Percentiles rank a stretch among this genome's conserved stretches.
Conservation (phyloP, 768 basidiomycete species). For the Russula compacta region DNA sequence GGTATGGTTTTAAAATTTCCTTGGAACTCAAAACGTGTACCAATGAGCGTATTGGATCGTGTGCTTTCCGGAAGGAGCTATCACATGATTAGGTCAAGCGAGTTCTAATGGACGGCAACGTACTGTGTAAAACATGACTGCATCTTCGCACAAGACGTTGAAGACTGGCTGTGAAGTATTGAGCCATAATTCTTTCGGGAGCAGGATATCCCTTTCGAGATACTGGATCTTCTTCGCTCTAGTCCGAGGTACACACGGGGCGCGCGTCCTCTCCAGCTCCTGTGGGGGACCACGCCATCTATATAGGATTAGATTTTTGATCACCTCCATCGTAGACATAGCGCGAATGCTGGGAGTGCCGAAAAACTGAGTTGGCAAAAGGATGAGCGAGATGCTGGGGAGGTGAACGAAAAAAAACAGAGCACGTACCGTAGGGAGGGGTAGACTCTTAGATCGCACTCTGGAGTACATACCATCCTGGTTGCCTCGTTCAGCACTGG, state of each 20-base stretch:
- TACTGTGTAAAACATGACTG: conserved; percentile 7
- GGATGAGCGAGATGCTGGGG: not conserved
- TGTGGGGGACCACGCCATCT: not conserved
- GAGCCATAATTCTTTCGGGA: not conserved
- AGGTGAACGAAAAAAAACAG: not conserved
- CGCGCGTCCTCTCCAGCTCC: not conserved
- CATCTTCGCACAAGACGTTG: conserved; percentile 4
- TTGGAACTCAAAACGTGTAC: conserved; percentile 3
- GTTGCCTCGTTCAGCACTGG: not conserved
- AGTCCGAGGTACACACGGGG: not conserved
- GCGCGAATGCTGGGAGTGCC: not conserved
- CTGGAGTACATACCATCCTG: not conserved
- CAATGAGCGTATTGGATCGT: conserved; percentile 2
- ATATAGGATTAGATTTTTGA: not conserved
- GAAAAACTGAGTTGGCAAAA: not conserved
- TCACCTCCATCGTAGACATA: not conserved
- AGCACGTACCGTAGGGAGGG: not conserved
- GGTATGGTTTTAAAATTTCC: not conserved
- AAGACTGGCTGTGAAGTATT: not conserved
- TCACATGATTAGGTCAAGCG: not conserved
- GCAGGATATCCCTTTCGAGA: not conserved
- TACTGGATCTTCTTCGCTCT: not conserved
- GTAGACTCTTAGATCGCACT: not conserved
- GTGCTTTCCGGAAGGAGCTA: not conserved
- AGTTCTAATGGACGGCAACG: not conserved